phyloP scores from a whole-genome alignment of 75 land plant genomes.

The Sequoia sempervirens region DNA sequence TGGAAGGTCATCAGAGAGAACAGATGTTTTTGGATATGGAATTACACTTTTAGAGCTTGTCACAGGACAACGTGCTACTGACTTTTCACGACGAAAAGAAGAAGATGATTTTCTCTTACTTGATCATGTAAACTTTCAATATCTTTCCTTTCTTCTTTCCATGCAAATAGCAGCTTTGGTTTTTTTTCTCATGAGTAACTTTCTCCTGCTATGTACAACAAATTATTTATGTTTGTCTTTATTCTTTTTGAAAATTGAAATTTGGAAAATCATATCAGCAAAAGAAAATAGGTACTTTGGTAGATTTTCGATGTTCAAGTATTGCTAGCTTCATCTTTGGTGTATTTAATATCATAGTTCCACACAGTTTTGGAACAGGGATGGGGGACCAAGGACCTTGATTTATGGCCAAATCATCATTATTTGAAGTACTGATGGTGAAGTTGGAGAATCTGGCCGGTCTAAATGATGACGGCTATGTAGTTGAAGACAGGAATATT shows the following conservation, averaged over 20 bases:
- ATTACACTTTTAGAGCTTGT: constrained; percentile 74
- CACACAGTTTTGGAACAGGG: not conserved
- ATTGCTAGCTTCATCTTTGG: not conserved
- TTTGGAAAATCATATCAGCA: not conserved
- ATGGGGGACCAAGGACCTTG: no score
- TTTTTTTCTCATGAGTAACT: not conserved
- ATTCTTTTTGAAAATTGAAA: not conserved
- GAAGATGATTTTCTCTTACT: constrained; percentile 79
- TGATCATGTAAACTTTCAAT: constrained; percentile 56
- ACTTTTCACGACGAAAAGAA: constrained; percentile 60
- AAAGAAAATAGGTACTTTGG: not conserved
- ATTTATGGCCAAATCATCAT: no score
- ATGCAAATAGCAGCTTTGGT: not conserved
- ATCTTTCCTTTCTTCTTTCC: not conserved
- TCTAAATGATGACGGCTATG: no score
- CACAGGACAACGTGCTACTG: constrained; percentile 72
- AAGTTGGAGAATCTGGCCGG: no score
- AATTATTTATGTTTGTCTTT: not conserved
- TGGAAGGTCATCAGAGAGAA: constrained; percentile 47
- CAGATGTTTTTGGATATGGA: constrained; percentile 81
- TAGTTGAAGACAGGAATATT: no score
- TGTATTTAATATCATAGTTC: not conserved
- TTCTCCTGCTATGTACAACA: not conserved
- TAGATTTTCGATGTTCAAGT: not conserved
- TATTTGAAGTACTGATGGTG: no score